Evolutionary conservation across 768 basidiomycete genomes (phyloP).

Genomic region (Leccinellum luteum): DNA sequence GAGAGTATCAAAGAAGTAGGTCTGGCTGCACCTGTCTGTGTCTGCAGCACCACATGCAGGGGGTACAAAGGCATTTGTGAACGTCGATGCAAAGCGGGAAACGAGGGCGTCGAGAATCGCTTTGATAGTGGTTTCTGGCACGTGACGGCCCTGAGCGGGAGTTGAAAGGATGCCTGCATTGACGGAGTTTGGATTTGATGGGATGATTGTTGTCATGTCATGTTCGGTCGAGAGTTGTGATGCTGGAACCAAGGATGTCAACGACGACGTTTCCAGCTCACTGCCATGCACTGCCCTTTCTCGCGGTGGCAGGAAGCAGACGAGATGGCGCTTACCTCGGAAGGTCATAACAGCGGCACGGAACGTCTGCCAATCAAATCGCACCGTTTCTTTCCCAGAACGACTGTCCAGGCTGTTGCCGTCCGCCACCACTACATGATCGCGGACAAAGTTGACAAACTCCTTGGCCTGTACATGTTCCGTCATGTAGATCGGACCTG

Average conservation of each 20-base stretch:
- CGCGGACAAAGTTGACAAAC: slow-evolving; percentile 3
- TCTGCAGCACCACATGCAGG: no score
- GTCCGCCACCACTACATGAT: not conserved
- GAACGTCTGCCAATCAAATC: slow-evolving; percentile 4
- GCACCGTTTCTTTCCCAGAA: not conserved
- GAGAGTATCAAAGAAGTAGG: slow-evolving; percentile 5
- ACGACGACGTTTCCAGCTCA: not conserved
- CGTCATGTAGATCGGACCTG: slow-evolving; percentile 3
- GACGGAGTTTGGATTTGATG: not conserved
- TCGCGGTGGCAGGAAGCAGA: not conserved
- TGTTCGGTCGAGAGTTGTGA: not conserved
- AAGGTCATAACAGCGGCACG: not conserved
- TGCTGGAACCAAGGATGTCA: not conserved
- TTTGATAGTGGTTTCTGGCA: not conserved
- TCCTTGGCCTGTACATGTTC: slow-evolving; percentile 4
- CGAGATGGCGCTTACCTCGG: not conserved
- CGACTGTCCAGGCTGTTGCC: not conserved
- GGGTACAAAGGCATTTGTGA: not conserved
- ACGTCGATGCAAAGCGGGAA: not conserved
- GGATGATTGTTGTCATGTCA: not conserved
- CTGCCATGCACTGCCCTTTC: not conserved
- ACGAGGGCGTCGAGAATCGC: slow-evolving; percentile 2
- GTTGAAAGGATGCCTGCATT: not conserved
- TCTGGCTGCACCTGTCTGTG: not conserved
- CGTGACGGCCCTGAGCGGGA: not conserved